These are phyloP conservation scores for Neonectria coccinea DNA, from an alignment of 2,329 filamentous ascomycete species.

Conservation along the genomic window DNA sequence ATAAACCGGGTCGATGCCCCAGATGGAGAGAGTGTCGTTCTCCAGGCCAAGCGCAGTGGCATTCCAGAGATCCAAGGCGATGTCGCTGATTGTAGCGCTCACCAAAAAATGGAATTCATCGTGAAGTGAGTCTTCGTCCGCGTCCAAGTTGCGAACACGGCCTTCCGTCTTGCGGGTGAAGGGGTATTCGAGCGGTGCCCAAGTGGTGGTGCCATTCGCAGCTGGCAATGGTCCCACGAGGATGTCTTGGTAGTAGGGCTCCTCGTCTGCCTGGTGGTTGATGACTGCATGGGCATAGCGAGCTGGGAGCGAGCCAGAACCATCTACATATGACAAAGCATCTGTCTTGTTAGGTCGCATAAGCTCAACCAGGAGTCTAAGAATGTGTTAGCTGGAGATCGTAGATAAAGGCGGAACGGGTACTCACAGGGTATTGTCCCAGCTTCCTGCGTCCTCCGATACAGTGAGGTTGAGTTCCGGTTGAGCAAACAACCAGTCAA, in stretches of 20 bases:
- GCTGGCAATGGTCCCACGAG: constrained; percentile 18
- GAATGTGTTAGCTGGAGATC: background rate
- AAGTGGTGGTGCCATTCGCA: constrained; percentile 14
- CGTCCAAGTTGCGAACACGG: constrained; percentile 18
- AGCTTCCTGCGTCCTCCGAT: constrained; percentile 16
- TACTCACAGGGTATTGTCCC: constrained; percentile 26
- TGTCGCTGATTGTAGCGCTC: constrained; percentile 12
- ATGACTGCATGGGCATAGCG: constrained; percentile 23
- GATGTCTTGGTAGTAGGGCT: constrained; percentile 22
- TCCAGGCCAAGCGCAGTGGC: constrained; percentile 24
- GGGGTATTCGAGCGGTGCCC: constrained; percentile 18
- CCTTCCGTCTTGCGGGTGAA: constrained; percentile 23
- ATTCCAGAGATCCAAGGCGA: constrained; percentile 23
- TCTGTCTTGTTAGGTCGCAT: constrained; percentile 25
- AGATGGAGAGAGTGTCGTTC: constrained; percentile 20
- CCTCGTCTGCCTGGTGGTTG: constrained; percentile 18
- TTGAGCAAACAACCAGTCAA: constrained; percentile 19
- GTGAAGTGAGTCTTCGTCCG: constrained; percentile 5
- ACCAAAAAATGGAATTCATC: constrained; percentile 8
- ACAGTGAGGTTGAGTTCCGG: constrained; percentile 19
- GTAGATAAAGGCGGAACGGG: too few species aligned
- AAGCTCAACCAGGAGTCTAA: constrained; percentile 15
- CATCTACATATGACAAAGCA: constrained; percentile 21
- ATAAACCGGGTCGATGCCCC: constrained; percentile 21
- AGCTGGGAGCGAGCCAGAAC: background rate